Conservation (phyloP, 2,329 filamentous ascomycete genomes). For the Fusarium verrucosum region DNA sequence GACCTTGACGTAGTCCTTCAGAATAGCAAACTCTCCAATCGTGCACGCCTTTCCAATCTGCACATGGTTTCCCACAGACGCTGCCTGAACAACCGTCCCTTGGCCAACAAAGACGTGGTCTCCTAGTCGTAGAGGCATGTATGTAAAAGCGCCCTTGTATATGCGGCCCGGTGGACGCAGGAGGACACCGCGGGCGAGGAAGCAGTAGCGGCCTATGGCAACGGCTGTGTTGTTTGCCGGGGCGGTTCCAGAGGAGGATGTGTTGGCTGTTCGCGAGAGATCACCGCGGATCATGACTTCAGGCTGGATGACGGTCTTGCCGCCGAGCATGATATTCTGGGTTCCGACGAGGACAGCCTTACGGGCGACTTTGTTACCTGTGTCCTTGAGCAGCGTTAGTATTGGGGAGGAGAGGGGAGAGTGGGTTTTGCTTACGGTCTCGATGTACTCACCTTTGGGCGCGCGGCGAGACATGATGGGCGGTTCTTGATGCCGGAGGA, state of each 20-base stretch:
- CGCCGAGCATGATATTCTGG: constrained; percentile 96
- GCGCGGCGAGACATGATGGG: constrained; percentile 76
- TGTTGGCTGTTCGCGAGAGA: constrained; percentile 68
- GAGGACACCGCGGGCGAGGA: constrained; percentile 80
- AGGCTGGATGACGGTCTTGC: constrained; percentile 94
- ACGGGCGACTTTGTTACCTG: constrained; percentile 97
- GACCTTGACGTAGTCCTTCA: constrained; percentile 93
- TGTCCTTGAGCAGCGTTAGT: constrained; percentile 70
- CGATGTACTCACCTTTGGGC: constrained; percentile 92
- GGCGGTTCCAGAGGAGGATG: constrained; percentile 52
- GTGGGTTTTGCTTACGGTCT: constrained; percentile 77
- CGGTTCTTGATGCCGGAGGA: constrained; percentile 17
- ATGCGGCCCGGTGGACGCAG: constrained; percentile 85
- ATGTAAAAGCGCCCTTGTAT: constrained; percentile 80
- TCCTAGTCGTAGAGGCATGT: constrained; percentile 90
- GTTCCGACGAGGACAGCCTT: constrained; percentile 92
- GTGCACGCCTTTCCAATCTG: constrained; percentile 81
- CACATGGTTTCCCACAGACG: constrained; percentile 84
- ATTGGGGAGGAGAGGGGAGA: not conserved
- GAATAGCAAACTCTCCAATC: constrained; percentile 85
- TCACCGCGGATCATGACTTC: constrained; percentile 95
- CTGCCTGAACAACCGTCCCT: constrained; percentile 80
- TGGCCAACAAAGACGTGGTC: constrained; percentile 93
- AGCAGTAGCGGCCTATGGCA: constrained; percentile 89
- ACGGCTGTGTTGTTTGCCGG: constrained; percentile 73